Base-by-base conservation (phyloP, 306 rosid species). In the Gleditsia sinensis region DNA sequence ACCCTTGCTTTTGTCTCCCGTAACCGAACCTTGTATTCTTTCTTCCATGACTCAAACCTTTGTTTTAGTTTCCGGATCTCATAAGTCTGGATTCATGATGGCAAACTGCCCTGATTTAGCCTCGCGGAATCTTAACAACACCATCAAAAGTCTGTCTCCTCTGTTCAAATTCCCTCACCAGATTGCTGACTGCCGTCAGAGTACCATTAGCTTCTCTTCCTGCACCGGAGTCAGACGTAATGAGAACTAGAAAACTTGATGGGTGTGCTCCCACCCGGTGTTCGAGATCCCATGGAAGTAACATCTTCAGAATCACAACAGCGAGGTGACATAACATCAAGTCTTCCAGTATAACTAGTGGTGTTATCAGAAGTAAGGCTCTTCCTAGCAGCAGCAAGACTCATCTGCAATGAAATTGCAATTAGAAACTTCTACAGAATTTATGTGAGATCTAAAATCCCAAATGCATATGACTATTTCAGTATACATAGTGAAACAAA, bases 31-130 rank as follows among this genome's bases (percentile, higher is more conserved):
- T 88, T 95, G 86, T 90, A 95, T 77, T 95, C 98, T 75, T 88
- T 95, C 88, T 90, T 95, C 99, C 99, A 95, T 32, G 81, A 80
- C 82, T 90, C 97, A 57, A 95, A 95, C 40, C 71, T 83, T 7
- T 68, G 82, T 75, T 78, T 92, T 33, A 95, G 90, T 74, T 81
- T 87, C 33, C 89, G 79, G 64, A 92, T 76, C 62, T 95, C 98
- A 14, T 89, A 96, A 11, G n/a, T 80, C 81, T 0, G 92, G 73
- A 66, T 83, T 85, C 7, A 34, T 12, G 51, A 30, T 80, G 9
- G 57, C 72, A 2, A 86, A 53, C 57, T 81, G 86, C 46, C 89
- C 90, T 9, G 88, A 60, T 86, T 85, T 90, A 57, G 84, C 77
- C 63, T 84, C 43, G 80, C 51, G 90, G 63, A 75, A 86, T 87